phyloP scores from a whole-genome alignment of 352 stramenopile species.

The Nothophytophthora sp. region DNA sequence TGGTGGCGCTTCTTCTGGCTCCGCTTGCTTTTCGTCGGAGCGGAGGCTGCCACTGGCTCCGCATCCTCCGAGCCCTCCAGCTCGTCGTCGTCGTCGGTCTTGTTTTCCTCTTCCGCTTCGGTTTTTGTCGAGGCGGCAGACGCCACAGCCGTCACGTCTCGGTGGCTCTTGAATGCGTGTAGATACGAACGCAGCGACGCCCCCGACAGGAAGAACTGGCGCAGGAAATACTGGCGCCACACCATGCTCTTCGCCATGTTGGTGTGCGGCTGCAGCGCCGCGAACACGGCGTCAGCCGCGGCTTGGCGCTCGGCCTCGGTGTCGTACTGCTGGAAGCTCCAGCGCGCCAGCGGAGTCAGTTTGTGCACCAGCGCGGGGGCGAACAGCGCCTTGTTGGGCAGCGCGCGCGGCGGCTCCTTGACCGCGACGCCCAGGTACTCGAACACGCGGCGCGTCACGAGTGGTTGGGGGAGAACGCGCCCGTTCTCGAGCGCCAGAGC shows the following conservation, averaged over 20 bases:
- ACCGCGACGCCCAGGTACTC: slow-evolving; percentile 32
- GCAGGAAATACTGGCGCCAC: slow-evolving; percentile 64
- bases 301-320: background rate
- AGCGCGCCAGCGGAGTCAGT: slow-evolving; percentile 39
- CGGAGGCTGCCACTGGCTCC: background rate
- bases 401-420: slow-evolving; percentile 14
- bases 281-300: slow-evolving; percentile 31
- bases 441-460: slow-evolving; percentile 30
- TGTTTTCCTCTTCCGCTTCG: slow-evolving; percentile 13
- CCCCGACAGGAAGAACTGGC: slow-evolving; percentile 59
- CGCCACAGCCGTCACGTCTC: slow-evolving; percentile 3
- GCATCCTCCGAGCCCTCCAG: background rate
- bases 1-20: slow-evolving; percentile 8
- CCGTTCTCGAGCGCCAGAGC: slow-evolving; percentile 20
- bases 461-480: slow-evolving; percentile 3
- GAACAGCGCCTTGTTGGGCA: slow-evolving; percentile 31
- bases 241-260: slow-evolving; percentile 46
- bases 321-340: slow-evolving; percentile 31
- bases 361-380: slow-evolving; percentile 24
- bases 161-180: slow-evolving; percentile 21
- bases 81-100: slow-evolving; percentile 6
- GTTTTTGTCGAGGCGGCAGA: too few relatives aligned
- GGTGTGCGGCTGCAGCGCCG: slow-evolving; percentile 41
- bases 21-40: background rate
- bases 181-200: slow-evolving; percentile 50